A percentile compares a stretch with the other conserved stretches of the same genome.
These are phyloP conservation scores for Zygosaccharomyces lentus DNA, from an alignment of 805 yeast genomes.

Conservation along the genomic window DNA sequence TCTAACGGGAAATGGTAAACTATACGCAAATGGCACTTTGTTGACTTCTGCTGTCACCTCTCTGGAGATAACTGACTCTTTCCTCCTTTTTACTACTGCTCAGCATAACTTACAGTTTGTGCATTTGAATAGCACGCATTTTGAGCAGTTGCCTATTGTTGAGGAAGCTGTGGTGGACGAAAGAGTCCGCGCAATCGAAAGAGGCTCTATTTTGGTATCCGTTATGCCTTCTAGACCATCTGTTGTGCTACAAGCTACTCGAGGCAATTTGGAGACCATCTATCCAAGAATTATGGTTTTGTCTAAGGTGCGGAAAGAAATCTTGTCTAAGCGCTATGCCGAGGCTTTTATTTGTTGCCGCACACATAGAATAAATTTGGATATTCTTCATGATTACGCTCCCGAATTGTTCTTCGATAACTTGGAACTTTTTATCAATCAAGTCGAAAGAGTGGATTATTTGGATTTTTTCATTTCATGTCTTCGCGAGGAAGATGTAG, in stretches of 20 bases:
- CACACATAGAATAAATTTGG: constrained; percentile 86
- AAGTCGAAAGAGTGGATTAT: constrained; percentile 67
- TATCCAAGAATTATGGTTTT: constrained; percentile 90
- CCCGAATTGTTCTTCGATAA: constrained; percentile 64
- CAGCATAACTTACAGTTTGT: constrained; percentile 78
- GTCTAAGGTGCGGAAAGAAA: constrained; percentile 70
- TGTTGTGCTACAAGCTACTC: constrained; percentile 85
- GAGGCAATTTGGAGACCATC: constrained; percentile 94
- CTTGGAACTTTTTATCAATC: constrained; percentile 61
- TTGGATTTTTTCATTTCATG: constrained; percentile 85
- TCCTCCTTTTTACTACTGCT: constrained; percentile 80
- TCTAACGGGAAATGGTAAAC: constrained; percentile 66
- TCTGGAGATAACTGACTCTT: constrained; percentile 62
- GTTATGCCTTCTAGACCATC: constrained; percentile 78
- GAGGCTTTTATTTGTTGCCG: constrained; percentile 83
- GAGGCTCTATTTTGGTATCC: constrained; percentile 83
- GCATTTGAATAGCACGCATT: constrained; percentile 50
- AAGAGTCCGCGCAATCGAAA: constrained; percentile 80
- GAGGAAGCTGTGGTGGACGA: constrained; percentile 55
- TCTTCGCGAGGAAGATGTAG: constrained; percentile 79
- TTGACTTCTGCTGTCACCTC: constrained; percentile 79
- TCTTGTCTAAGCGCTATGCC: constrained; percentile 52
- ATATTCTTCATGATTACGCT: constrained; percentile 81
- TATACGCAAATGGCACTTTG: constrained; percentile 57
- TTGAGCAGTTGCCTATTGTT: constrained; percentile 39